Evolutionary conservation across 2,329 filamentous ascomycete genomes (phyloP), one percentile per base, ranked within the genome.

Genomic region (Alternaria conjuncta): DNA sequence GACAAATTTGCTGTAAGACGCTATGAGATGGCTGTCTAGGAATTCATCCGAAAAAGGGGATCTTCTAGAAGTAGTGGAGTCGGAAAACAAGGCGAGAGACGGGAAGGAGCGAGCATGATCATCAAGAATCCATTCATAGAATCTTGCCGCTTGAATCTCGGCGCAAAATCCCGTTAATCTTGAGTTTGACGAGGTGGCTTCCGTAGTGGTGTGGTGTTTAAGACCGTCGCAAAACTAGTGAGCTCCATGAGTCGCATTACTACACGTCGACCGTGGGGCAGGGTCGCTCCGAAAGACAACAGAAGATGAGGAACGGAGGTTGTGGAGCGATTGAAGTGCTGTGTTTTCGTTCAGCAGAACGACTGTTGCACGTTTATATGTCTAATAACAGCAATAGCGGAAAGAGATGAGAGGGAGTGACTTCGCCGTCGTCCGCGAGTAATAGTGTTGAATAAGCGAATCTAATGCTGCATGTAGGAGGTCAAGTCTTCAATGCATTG

Each of bases 21-120:
- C 30, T 51, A 26, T 30, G 15, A 25, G 44, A 46, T 56, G 43
- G 28, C 26, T 28, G 54, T 28, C 28, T 25, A 44, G n/a, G 44
- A 57, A 41, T 21, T 32, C 28, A 30, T 41, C 55, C 55, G 45
- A 58, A 51, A 57, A 30, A 43, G 45, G 46, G 23, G 45, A 43
- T n/a, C 45, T 58, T 58, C 55, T 47, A 58, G 55, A 58, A 58
- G 55, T 46, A 51, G 55, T 58, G 55, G 55, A 43, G 55, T 43
- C 32, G 23, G 55, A 32, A 30, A 20, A 15, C 21, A 28, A 30
- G 12, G 30, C 30, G 23, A 43, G 46, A 57, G 23, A 46, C 55
- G 55, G 55, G 55, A 43, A 46, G 41, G 36, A 21, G 45, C 32
- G 55, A 21, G 26, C 25, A 21, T 46, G 55, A 51, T 58, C 55